Evolutionary conservation across 768 basidiomycete species (phyloP), one percentile per base, ranked within the genome.

Genomic region (Naganishia vishniacii): DNA sequence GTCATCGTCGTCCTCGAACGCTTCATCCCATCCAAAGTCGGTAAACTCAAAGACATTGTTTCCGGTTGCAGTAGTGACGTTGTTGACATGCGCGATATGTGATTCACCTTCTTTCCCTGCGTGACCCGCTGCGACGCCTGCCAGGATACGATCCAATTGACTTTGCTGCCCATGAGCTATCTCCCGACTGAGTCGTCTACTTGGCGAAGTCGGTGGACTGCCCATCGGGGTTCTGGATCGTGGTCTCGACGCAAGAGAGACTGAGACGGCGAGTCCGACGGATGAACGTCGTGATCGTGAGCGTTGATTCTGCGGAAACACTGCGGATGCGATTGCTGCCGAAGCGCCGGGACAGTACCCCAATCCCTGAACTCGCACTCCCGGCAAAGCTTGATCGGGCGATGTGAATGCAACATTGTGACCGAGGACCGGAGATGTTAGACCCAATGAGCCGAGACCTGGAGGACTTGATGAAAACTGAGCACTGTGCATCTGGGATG

Each of bases 21-120:
- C 67, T 23, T 64, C 59, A 31, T 68, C 62, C 67, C 67, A 68
- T 8, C 59, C 67, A 45, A 68, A 61, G 46, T 68, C 67, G n/a
- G 53, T 60, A 48, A 68, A 64, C 59, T 67, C 63, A 26, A 64
- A 60, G 5, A 60, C 42, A 28, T 60, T 60, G 20, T 34, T 34
- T 16, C 25, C 42, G 13, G 28, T 5, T 9, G 16, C 13, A 7
- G 59, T 18, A 20, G 32, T 60, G 42, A 16, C 20, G 18, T 45
- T 60, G n/a, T 49, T 63, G 62, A 23, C 34, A 8, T n/a, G 31
- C 25, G 31, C 11, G 11, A 20, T 28, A 13, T 29, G 25, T n/a
- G 26, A 26, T 26, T 59, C 56, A 28, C 42, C 45, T 28, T 64
- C 63, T 23, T 64, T 44, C 7, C 41, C 63, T 28, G 20, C 41